Percentiles rank a stretch among this genome's conserved stretches.
Conservation (phyloP, 306 rosid species). For the Leucaena leucocephala region DNA sequence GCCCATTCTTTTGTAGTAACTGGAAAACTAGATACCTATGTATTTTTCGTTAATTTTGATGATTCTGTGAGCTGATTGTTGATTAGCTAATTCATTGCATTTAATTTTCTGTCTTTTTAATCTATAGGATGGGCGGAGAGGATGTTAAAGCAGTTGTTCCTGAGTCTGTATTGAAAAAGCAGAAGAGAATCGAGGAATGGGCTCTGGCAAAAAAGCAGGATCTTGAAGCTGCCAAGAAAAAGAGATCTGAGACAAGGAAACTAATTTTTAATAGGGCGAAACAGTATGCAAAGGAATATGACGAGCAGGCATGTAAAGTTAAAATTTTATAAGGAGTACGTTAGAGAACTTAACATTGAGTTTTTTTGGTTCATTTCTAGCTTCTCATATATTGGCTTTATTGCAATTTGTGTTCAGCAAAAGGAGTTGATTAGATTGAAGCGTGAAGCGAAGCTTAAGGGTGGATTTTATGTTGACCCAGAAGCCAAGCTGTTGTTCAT, state of each 20-base stretch:
- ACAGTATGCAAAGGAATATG: slow-evolving; percentile 63
- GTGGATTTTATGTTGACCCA: slow-evolving; percentile 77
- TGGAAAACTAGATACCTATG: background rate
- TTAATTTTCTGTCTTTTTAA: background rate
- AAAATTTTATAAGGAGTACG: background rate
- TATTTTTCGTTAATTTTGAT: background rate
- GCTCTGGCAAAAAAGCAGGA: background rate
- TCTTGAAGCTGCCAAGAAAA: background rate
- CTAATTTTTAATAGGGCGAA: slow-evolving; percentile 52
- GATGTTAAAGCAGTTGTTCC: slow-evolving; percentile 47
- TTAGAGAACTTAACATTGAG: background rate
- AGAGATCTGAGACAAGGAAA: background rate
- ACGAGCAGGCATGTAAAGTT: slow-evolving; percentile 44
- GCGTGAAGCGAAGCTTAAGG: slow-evolving; percentile 83
- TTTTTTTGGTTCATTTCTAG: background rate
- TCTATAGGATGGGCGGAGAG: slow-evolving; percentile 53
- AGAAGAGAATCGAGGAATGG: background rate
- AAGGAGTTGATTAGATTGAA: slow-evolving; percentile 70
- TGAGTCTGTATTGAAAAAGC: background rate
- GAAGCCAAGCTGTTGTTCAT: slow-evolving; percentile 83
- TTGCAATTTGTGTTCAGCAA: slow-evolving; percentile 39
- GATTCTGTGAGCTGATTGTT: background rate
- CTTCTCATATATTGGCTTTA: background rate
- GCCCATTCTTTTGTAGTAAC: background rate
- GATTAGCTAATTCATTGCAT: background rate